A percentile compares a stretch with the other conserved stretches of the same genome.
Conservation (phyloP, 345 rosid species). For the Rhodomyrtus tomentosa region DNA sequence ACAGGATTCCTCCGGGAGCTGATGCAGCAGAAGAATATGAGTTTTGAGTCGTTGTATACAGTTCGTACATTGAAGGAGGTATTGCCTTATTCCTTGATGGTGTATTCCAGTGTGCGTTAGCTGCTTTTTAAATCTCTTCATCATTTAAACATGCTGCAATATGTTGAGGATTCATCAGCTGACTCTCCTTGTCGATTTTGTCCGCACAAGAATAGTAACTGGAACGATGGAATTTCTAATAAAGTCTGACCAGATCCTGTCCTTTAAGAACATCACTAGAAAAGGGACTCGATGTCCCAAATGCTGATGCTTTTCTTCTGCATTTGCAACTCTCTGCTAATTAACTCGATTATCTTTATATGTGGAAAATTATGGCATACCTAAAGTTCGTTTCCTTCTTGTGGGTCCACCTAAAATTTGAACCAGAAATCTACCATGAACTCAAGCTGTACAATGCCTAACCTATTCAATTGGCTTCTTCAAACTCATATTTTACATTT, state of each 20-base stretch:
- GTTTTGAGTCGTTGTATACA: constrained; percentile 64
- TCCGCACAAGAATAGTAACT: background rate
- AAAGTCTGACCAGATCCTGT: background rate
- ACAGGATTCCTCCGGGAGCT: constrained; percentile 77
- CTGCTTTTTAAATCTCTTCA: background rate
- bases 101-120: background rate
- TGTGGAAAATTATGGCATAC: background rate
- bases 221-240: background rate
- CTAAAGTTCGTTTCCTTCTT: background rate
- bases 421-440: background rate
- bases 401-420: background rate
- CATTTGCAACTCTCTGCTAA: background rate
- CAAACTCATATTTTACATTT: background rate
- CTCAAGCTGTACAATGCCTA: background rate
- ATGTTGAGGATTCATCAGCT: background rate
- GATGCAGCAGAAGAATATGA: constrained; percentile 62
- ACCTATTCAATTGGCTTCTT: background rate
- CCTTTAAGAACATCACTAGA: background rate
- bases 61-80: constrained; percentile 92
- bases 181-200: background rate
- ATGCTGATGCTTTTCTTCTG: background rate
- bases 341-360: background rate
- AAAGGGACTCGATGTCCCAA: background rate
- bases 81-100: background rate
- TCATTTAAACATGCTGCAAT: background rate